These are phyloP conservation scores for Suhomyces sp. DNA, from an alignment of 805 yeast species.

Conservation along the genomic window DNA sequence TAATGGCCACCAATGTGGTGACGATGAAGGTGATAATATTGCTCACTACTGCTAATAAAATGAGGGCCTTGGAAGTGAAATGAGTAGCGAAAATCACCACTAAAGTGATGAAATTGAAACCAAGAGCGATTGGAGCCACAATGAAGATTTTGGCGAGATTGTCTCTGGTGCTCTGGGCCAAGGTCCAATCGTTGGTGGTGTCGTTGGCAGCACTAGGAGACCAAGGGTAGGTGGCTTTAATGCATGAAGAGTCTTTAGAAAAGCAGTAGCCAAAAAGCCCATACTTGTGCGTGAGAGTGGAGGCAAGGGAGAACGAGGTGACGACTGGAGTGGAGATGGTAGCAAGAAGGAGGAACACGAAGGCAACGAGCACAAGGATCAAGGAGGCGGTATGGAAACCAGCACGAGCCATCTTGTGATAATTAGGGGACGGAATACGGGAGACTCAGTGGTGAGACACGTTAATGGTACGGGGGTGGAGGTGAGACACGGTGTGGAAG, in stretches of 20 bases:
- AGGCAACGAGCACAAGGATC: constrained; percentile 49
- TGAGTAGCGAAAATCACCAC: constrained; percentile 25
- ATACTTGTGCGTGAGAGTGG: constrained; percentile 45
- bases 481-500: too few species aligned
- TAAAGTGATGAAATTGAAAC: constrained; percentile 47
- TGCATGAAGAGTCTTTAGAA: constrained; percentile 33
- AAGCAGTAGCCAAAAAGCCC: constrained; percentile 72
- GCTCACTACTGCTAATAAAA: constrained; percentile 44
- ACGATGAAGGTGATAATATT: constrained; percentile 51
- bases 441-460: too few species aligned
- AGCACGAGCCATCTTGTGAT: constrained; percentile 16
- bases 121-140: constrained; percentile 66
- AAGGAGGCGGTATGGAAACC: constrained; percentile 40
- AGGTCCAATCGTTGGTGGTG: constrained; percentile 45
- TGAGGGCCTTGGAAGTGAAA: constrained; percentile 21
- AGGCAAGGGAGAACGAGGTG: constrained; percentile 47
- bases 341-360: constrained; percentile 63
- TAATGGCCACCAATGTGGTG: constrained; percentile 54
- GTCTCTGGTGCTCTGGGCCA: constrained; percentile 46
- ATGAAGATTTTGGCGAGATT: constrained; percentile 55
- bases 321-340: constrained; percentile 63
- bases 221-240: constrained; percentile 48
- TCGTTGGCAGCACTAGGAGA: constrained; percentile 29
- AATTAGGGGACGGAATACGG: too few species aligned
- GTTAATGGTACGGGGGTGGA: too few species aligned